A percentile compares a stretch with the other conserved stretches of the same genome.
phyloP scores from a whole-genome alignment of 1,284 basidiomycete genomes.

The Earliella scabrosa region DNA sequence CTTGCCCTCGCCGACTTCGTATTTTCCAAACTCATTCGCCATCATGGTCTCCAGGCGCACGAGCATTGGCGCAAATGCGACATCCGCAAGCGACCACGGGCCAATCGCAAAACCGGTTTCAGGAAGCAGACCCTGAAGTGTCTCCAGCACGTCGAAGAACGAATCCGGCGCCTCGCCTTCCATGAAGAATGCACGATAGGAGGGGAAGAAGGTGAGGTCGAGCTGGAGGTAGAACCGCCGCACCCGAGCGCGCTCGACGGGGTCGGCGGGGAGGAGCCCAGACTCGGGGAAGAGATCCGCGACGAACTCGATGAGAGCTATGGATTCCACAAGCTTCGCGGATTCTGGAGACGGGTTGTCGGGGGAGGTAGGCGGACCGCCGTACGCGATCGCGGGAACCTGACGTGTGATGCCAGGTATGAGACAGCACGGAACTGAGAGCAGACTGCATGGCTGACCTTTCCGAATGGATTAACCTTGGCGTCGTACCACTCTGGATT shows the following conservation, averaged over 20 bases:
- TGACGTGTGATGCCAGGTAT: background rate
- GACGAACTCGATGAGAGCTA: conserved; percentile 54
- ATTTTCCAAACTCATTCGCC: conserved; percentile 37
- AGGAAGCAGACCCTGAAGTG: conserved; percentile 38
- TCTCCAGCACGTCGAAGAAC: conserved; percentile 38
- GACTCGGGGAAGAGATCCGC: conserved; percentile 53
- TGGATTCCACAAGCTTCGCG: background rate
- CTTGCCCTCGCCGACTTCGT: conserved; percentile 30
- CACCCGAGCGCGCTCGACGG: conserved; percentile 54
- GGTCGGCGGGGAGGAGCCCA: conserved; percentile 55
- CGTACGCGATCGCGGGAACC: conserved; percentile 60
- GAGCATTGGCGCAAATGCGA: conserved; percentile 47
- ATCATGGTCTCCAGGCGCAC: conserved; percentile 31
- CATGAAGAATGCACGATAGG: conserved; percentile 34
- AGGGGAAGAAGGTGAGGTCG: conserved; percentile 46
- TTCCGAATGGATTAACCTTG: conserved; percentile 36
- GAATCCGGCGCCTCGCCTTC: conserved; percentile 39
- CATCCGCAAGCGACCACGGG: conserved; percentile 55
- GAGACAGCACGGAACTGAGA: background rate
- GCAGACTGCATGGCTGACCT: conserved; percentile 21
- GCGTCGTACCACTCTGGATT: conserved; percentile 35
- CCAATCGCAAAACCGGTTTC: conserved; percentile 37
- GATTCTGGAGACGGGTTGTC: background rate
- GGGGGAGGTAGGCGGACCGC: conserved; percentile 51
- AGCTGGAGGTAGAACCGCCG: conserved; percentile 63